Base-by-base conservation (phyloP, 2,329 filamentous ascomycete species). In the Clonostachys chloroleuca region DNA sequence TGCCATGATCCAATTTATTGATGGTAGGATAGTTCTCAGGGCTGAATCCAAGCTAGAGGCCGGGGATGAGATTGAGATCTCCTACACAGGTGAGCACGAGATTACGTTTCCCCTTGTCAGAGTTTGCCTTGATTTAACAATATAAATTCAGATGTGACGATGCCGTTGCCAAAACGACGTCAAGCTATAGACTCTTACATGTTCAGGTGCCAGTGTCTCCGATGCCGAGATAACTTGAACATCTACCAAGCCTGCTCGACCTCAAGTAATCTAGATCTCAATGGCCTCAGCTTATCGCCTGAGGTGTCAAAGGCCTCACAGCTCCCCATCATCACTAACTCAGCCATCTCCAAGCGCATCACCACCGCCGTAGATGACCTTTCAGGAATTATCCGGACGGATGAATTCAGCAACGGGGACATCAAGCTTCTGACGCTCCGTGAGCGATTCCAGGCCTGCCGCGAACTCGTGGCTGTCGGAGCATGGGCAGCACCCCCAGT, bases 41-140 rank as follows among this genome's bases (percentile, higher is more conserved):
- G 77, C 81, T 3, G 68, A 76, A 46, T 59, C 55, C 18, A 59
- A 66, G 4, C 81, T 86, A 40, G 55, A 67, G 13, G 57, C 66
- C 34, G 79, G 72, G 8, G 73, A 83, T 24, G 78, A 84, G 62
- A 73, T 85, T 46, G 72, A 76, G 48, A 81, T 85, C 34, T 82
- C 79, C 2, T 85, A 85, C 53, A 78, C 81, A 35, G 80, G 81
- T 77, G 62, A 49, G 68, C 58, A 39, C 14, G 36, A 39, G 17
- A 17, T 24, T 34, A 49, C 17, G 24, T n/a, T 6, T 16, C n/a
- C 14, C 14, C 14, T 39, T n/a, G 12, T n/a, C 10, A 18, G 8
- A n/a, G 10, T 8, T 39, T n/a, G 36, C 13, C 16, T 39, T 14
- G 36, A 39, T n/a, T n/a, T 39, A n/a, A 39, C 41, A 47, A 18